These are phyloP conservation scores for Macrolepiota albuminosa DNA, from an alignment of 768 basidiomycete genomes.

Conservation along the genomic window DNA sequence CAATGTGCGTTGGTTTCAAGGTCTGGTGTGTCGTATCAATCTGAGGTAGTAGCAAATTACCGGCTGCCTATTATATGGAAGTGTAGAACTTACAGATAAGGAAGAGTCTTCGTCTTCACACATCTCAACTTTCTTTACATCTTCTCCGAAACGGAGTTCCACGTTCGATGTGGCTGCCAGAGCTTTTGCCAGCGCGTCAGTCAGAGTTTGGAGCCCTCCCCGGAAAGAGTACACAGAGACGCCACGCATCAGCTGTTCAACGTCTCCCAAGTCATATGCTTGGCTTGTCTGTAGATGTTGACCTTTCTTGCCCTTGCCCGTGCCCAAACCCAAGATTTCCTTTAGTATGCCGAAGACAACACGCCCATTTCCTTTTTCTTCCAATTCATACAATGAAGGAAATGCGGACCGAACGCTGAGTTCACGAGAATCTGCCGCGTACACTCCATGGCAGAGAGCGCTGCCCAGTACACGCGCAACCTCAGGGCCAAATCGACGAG, in stretches of 20 bases:
- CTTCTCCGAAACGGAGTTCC: constrained; percentile 41
- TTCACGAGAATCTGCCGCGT: constrained; percentile 76
- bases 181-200: constrained; percentile 45
- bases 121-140: constrained; percentile 31
- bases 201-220: constrained; percentile 70
- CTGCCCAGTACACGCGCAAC: constrained; percentile 74
- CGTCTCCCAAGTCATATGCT: constrained; percentile 46
- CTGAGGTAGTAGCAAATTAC: neutral
- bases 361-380: constrained; percentile 64
- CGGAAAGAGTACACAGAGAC: constrained; percentile 78
- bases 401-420: constrained; percentile 79
- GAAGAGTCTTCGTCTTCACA: constrained; percentile 22
- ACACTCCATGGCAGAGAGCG: constrained; percentile 90
- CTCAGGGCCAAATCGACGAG: constrained; percentile 63
- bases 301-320: constrained; percentile 14
- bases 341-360: constrained; percentile 56
- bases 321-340: constrained; percentile 12
- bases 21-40: constrained; percentile 10
- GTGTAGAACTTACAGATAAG: constrained; percentile 40
- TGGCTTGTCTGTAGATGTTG: constrained; percentile 6
- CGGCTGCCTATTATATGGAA: constrained; percentile 3
- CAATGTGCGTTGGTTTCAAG: constrained; percentile 54
- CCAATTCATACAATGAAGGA: constrained; percentile 66
- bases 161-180: constrained; percentile 54
- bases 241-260: constrained; percentile 43